Evolutionary conservation across 345 rosid genomes (phyloP).

Genomic region (Eucalyptus melliodora): DNA sequence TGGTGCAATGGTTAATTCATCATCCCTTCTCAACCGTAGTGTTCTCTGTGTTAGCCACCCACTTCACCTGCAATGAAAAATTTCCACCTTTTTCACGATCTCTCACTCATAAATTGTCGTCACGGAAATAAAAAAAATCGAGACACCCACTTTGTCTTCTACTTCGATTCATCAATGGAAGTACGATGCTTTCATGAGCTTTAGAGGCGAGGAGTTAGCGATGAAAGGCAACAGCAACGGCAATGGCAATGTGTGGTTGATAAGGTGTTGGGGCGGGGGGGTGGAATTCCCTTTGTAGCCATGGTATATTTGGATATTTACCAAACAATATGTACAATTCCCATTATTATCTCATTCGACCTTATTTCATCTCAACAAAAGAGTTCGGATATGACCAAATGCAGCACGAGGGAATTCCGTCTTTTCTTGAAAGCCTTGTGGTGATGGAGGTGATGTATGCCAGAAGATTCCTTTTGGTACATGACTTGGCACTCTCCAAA

Average conservation of each 20-base stretch:
- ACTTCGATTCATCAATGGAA: background rate
- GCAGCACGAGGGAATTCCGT: background rate
- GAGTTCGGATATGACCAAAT: background rate
- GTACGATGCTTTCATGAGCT: background rate
- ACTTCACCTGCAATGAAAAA: background rate
- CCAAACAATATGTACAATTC: background rate
- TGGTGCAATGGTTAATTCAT: background rate
- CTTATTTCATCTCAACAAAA: fast-evolving
- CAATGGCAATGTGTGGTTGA: background rate
- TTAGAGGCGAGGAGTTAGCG: background rate
- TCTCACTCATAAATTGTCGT: background rate
- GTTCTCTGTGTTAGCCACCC: background rate
- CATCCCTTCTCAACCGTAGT: background rate
- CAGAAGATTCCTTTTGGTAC: background rate
- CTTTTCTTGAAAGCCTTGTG: background rate
- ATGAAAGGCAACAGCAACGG: background rate
- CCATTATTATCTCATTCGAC: background rate
- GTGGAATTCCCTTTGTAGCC: background rate
- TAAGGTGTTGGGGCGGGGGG: background rate
- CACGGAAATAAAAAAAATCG: background rate
- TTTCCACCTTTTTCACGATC: background rate
- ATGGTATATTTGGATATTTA: background rate
- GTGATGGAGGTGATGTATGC: background rate
- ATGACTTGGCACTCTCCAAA: too few species aligned
- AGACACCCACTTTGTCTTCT: background rate